Evolutionary conservation across 1,284 basidiomycete genomes (phyloP).

Genomic region (Vanrija pseudolonga): DNA sequence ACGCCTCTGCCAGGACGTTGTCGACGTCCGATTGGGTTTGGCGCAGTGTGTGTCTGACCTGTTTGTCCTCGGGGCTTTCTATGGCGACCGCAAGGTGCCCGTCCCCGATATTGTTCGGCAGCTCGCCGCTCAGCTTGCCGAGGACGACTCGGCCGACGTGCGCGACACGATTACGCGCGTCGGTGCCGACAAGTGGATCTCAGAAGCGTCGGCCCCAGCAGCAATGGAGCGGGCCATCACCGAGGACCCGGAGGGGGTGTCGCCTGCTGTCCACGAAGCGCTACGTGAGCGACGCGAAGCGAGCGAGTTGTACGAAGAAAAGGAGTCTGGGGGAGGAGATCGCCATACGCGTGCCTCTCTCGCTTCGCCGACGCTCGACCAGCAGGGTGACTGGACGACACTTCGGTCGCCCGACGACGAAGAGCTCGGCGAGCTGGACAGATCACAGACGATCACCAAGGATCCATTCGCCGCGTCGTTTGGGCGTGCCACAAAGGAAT

Average conservation of each 20-base stretch:
- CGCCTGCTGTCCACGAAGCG: neutral
- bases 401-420: too few species aligned
- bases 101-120: slow-evolving; percentile 28
- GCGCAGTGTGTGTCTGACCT: slow-evolving; percentile 53
- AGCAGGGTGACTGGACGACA: too few species aligned
- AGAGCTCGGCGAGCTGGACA: too few species aligned
- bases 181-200: slow-evolving; percentile 21
- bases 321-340: neutral
- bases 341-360: neutral
- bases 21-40: slow-evolving; percentile 82
- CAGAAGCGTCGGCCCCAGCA: neutral
- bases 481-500: too few species aligned
- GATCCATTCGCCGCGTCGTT: too few species aligned
- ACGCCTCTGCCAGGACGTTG: slow-evolving; percentile 64
- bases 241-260: neutral
- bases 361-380: neutral
- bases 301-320: neutral
- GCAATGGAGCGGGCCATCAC: too few species aligned
- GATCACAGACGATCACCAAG: too few species aligned
- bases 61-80: slow-evolving; percentile 39
- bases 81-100: slow-evolving; percentile 22
- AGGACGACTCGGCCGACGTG: slow-evolving; percentile 41
- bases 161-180: slow-evolving; percentile 30
- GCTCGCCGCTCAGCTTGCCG: slow-evolving; percentile 23
- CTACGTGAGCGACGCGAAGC: too few species aligned